Percentiles rank a stretch among this genome's conserved stretches.
phyloP scores from a whole-genome alignment of 768 basidiomycete genomes.

The Boletus reticuloceps region DNA sequence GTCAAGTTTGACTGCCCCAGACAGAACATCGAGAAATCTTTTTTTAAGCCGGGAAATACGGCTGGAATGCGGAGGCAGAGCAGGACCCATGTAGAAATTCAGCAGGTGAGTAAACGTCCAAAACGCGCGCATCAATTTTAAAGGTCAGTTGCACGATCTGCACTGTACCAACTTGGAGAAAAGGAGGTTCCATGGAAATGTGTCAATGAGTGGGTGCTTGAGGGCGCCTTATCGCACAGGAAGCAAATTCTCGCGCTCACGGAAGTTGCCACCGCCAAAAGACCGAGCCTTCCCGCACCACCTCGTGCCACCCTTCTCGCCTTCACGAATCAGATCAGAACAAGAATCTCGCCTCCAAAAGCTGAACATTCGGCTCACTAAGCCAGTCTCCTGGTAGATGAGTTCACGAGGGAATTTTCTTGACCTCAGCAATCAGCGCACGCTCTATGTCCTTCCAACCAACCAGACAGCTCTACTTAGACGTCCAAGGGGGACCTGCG shows the following conservation, averaged over 20 bases:
- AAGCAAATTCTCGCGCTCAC: neutral
- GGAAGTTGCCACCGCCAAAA: no score
- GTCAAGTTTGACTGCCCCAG: conserved; percentile 28
- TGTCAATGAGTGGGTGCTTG: neutral
- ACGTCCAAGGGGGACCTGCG: no score
- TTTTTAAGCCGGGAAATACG: conserved; percentile 27
- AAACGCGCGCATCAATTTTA: neutral
- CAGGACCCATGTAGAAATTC: neutral
- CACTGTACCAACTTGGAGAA: neutral
- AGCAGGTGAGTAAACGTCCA: neutral
- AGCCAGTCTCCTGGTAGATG: no score
- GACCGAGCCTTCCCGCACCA: no score
- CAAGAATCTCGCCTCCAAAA: no score
- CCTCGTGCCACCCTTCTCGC: no score
- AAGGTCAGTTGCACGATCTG: neutral
- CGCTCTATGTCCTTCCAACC: no score
- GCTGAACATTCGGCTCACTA: no score
- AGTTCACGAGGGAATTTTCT: no score
- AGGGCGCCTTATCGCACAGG: neutral
- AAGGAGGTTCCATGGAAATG: neutral
- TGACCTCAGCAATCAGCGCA: no score
- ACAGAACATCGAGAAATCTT: conserved; percentile 33
- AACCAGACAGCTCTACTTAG: no score
- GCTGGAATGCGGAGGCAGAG: neutral
- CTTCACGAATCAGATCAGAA: no score